These are phyloP conservation scores for Flaveria trinervia DNA, from an alignment of 129 eudicot genomes.

Conservation along the genomic window DNA sequence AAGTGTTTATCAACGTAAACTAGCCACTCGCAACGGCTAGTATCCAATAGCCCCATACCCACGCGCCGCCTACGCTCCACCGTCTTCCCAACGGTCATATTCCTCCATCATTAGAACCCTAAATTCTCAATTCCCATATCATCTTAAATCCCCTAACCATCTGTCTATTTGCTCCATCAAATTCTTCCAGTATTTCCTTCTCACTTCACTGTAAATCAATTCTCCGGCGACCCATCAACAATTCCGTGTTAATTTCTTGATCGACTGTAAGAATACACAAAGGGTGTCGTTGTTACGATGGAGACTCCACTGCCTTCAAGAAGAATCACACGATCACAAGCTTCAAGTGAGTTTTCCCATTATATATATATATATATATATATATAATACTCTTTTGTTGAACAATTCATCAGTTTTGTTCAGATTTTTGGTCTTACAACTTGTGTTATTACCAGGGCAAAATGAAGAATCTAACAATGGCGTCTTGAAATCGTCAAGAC, in stretches of 20 bases:
- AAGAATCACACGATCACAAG: conserved; percentile 82
- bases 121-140: conserved; percentile 26
- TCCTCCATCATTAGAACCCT: conserved; percentile 28
- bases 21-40: conserved; percentile 63
- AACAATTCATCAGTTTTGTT: not conserved
- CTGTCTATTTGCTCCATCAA: not conserved
- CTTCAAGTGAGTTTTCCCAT: conserved; percentile 44
- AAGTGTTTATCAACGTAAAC: not conserved
- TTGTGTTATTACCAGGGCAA: conserved; percentile 39
- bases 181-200: not conserved
- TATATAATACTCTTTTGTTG: not conserved
- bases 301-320: conserved; percentile 82
- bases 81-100: conserved; percentile 64
- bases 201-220: not conserved
- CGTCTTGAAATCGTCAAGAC: conserved; percentile 32
- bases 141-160: conserved; percentile 3
- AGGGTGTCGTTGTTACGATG: conserved; percentile 34
- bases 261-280: not conserved
- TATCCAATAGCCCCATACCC: conserved; percentile 23
- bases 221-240: conserved; percentile 5
- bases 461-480: conserved; percentile 46
- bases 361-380: no score
- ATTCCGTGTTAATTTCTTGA: conserved; percentile 1
- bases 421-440: not conserved
- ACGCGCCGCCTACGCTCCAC: no score